Evolutionary conservation across 2,329 filamentous ascomycete genomes (phyloP).

Genomic region (Cercospora nicotianae): DNA sequence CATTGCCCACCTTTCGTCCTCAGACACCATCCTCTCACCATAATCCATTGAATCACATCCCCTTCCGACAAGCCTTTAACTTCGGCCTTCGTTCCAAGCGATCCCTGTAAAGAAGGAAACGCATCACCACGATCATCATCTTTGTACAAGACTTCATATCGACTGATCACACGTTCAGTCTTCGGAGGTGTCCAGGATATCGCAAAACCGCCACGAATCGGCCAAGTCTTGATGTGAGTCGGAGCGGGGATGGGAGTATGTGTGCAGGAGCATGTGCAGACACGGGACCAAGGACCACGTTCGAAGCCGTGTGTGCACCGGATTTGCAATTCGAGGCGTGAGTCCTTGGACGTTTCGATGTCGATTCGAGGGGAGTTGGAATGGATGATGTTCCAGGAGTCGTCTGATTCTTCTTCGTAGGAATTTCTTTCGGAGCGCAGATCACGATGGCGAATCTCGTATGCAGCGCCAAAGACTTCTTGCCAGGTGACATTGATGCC

Average conservation of each 20-base stretch:
- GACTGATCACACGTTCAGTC: neutral
- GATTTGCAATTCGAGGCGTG: conserved; percentile 20
- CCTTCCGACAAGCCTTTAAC: neutral
- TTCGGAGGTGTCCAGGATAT: conserved; percentile 13
- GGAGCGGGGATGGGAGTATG: conserved; percentile 3
- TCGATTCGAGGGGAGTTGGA: conserved; percentile 15
- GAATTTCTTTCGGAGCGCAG: neutral
- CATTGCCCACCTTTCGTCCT: neutral
- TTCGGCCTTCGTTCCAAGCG: neutral
- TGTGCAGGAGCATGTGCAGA: neutral
- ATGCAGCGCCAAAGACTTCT: conserved; percentile 25
- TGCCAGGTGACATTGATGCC: conserved; percentile 23
- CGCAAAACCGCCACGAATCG: conserved; percentile 17
- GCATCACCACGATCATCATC: conserved; percentile 10
- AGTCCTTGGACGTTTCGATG: conserved; percentile 8
- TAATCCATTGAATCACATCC: conserved; percentile 8
- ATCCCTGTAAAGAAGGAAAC: conserved; percentile 14
- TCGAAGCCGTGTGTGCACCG: conserved; percentile 18
- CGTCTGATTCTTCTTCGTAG: neutral
- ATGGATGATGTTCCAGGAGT: neutral
- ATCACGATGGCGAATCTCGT: conserved; percentile 22
- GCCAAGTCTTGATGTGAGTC: conserved; percentile 4
- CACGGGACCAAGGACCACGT: conserved; percentile 18
- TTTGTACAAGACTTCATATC: conserved; percentile 15
- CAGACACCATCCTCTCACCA: conserved; percentile 13